Conservation (phyloP, 805 yeast genomes). For the Kuraishia borneana region DNA sequence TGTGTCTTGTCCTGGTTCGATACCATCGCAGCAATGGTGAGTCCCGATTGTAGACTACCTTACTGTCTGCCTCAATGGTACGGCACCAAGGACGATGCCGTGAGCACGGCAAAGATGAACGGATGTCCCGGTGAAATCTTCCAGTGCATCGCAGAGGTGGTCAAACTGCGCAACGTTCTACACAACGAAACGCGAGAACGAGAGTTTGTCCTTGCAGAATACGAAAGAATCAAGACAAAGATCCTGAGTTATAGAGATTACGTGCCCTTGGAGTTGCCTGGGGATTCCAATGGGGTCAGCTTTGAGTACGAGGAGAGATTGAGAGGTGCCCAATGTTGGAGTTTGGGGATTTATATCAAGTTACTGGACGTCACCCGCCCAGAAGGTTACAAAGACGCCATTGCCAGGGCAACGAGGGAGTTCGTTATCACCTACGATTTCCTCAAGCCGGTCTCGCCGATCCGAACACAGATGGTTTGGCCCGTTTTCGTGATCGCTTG, state of each 20-base stretch:
- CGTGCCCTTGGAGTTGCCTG: constrained; percentile 17
- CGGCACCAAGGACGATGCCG: constrained; percentile 27
- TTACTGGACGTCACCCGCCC: constrained; percentile 11
- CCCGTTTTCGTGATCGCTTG: constrained; percentile 42
- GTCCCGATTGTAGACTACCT: constrained; percentile 47
- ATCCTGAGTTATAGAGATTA: constrained; percentile 37
- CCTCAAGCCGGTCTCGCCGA: constrained; percentile 32
- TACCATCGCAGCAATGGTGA: constrained; percentile 41
- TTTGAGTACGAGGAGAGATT: constrained; percentile 27
- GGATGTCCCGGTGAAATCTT: constrained; percentile 54
- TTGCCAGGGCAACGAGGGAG: constrained; percentile 26
- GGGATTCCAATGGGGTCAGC: not conserved
- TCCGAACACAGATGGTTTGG: constrained; percentile 55
- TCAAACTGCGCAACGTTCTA: constrained; percentile 21
- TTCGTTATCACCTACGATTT: constrained; percentile 35
- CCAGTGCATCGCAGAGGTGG: constrained; percentile 30
- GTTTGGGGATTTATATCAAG: constrained; percentile 24
- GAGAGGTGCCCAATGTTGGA: constrained; percentile 49
- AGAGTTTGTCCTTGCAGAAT: constrained; percentile 11
- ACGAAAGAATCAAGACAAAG: constrained; percentile 21
- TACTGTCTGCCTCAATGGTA: constrained; percentile 43
- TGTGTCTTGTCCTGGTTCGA: constrained; percentile 51
- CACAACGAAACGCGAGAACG: constrained; percentile 4
- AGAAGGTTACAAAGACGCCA: constrained; percentile 13
- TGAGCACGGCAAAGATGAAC: constrained; percentile 42